These are phyloP conservation scores for Vanrija humicola DNA, from an alignment of 1,284 basidiomycete genomes.

Conservation along the genomic window DNA sequence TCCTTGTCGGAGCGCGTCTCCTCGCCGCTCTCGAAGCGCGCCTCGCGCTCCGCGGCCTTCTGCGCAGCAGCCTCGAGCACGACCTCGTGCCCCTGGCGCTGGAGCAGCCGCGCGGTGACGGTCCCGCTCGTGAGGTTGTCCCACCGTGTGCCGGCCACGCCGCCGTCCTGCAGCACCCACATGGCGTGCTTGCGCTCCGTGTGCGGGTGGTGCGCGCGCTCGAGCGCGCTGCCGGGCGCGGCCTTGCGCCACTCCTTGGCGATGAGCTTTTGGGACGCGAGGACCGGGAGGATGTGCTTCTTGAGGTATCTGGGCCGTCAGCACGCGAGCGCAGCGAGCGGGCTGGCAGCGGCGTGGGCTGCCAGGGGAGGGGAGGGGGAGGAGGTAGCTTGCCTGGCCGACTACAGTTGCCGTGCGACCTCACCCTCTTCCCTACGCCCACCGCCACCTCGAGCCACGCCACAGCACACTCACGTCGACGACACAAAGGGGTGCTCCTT, in stretches of 20 bases:
- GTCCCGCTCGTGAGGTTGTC: not conserved
- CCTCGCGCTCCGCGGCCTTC: not conserved
- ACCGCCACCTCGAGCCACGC: too few species aligned
- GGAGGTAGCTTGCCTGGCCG: too few species aligned
- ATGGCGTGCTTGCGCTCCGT: constrained; percentile 4
- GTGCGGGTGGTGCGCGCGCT: not conserved
- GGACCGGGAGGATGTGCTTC: constrained; percentile 34
- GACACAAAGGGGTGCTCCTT: constrained; percentile 40
- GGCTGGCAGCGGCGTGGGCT: too few species aligned
- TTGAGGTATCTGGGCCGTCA: constrained; percentile 37
- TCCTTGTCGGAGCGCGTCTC: constrained; percentile 23
- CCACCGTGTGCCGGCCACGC: not conserved
- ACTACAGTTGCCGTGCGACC: too few species aligned
- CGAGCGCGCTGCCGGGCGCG: not conserved
- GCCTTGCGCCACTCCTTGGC: constrained; percentile 12
- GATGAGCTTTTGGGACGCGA: constrained; percentile 36
- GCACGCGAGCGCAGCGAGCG: not conserved
- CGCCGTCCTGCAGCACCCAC: constrained; percentile 5
- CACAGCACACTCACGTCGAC: constrained; percentile 27
- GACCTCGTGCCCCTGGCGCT: not conserved
- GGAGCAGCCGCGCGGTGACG: not conserved
- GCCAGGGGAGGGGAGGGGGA: too few species aligned
- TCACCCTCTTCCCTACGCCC: too few species aligned
- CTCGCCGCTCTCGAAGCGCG: not conserved
- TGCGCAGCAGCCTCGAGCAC: not conserved